Base-by-base conservation (phyloP, 1,284 basidiomycete genomes). In the Cryptococcus deneoformans region DNA sequence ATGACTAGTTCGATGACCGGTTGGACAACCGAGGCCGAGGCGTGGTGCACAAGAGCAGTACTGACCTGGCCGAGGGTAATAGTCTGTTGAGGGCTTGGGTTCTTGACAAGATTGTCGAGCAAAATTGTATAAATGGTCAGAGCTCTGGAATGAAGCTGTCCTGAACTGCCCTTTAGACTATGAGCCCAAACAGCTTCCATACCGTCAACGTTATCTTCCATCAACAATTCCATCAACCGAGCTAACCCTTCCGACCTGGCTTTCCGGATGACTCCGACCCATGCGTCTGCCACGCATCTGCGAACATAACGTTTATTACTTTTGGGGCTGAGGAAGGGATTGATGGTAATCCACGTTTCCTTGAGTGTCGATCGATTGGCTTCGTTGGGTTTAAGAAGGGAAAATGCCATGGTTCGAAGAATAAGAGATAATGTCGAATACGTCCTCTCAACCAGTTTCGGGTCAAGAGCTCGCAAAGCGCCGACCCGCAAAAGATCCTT, bases 31-130 rank as follows among this genome's bases (percentile, higher is more conserved):
- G 87, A 80, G 58, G 87, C 86, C 65, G 69, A 63, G 46, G 86
- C 87, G 69, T 93, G 89, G 71, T 93, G 91, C 5, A 88, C 84
- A 14, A 91, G 77, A 0, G 90, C 86, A 0, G 89, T 93, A 5
- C 90, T 74, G 2, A 87, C 79, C 20, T 67, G 61, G 36, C 59
- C 60, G 24, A 75, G 55, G 0, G 83, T 81, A 7, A 69, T 61
- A n/a, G 77, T 57, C 6, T 70, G 68, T n/a, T 59, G 60, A n/a
- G 80, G 75, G 37, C 72, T 66, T 1, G 68, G 64, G 34, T 60
- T 53, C 5, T 54, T 53, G 1, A 58, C 46, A 1, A 73, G 53
- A 34, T 66, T 61, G 46, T 73, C 68, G 11, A 77, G 62, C 0
- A 92, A 77, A 0, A 83, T 80, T 0, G 73, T 64, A 36, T 91